Evolutionary conservation across 2,329 filamentous ascomycete species (phyloP).

Genomic region (Trichoderma sp.): DNA sequence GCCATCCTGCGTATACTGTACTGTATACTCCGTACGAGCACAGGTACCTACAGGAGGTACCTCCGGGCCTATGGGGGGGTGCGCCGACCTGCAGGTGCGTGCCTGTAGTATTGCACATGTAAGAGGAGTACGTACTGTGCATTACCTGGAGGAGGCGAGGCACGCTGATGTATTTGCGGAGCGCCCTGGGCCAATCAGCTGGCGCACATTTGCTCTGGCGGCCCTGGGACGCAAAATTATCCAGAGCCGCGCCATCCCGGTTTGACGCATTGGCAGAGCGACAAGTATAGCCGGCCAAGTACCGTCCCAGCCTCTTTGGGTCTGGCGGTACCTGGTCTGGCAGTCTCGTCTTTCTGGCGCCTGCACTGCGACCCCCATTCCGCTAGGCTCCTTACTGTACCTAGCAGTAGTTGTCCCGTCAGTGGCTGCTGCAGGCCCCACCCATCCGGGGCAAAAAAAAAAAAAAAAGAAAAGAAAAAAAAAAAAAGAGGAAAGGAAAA

Average conservation of each 20-base stretch:
- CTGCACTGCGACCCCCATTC: conserved; percentile 14
- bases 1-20: not conserved
- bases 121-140: not conserved
- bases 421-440: conserved; percentile 17
- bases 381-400: conserved; percentile 16
- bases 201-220: not conserved
- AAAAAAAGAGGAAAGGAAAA: not conserved
- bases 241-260: conserved; percentile 6
- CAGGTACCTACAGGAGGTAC: not conserved
- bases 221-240: not conserved
- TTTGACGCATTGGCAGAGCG: not conserved
- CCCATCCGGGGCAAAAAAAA: conserved; percentile 6
- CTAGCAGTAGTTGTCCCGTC: conserved; percentile 22
- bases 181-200: conserved; percentile 11
- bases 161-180: conserved; percentile 12
- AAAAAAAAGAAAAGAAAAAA: not conserved
- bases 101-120: too few relatives aligned
- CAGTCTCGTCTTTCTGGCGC: not conserved
- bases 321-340: not conserved
- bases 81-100: not conserved
- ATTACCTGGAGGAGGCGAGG: conserved; percentile 17
- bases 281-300: not conserved
- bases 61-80: not conserved
- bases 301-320: conserved; percentile 1
- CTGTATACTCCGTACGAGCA: too few relatives aligned